Conservation (phyloP, 2,329 filamentous ascomycete species). For the Orbilia oligospora region DNA sequence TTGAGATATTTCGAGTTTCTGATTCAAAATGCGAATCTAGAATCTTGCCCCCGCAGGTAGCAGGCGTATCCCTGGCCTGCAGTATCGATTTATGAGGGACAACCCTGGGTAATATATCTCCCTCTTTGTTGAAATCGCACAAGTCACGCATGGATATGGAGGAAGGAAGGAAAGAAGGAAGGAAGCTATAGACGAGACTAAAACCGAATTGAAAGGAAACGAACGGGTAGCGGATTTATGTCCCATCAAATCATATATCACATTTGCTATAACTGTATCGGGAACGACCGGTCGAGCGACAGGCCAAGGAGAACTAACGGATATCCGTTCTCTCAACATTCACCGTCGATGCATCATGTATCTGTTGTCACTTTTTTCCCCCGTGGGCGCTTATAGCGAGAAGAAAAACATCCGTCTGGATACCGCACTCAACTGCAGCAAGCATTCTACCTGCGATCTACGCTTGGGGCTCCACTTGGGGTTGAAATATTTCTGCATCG, state of each 20-base stretch:
- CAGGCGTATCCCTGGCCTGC: conserved; percentile 1
- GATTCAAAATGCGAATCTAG: conserved; percentile 32
- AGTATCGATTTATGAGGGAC: conserved; percentile 4
- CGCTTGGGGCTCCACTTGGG: conserved; percentile 3
- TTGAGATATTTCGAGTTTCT: conserved; percentile 19
- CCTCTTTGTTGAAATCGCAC: conserved; percentile 9
- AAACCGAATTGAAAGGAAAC: conserved; percentile 13
- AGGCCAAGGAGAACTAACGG: background rate
- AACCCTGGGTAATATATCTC: conserved; percentile 32
- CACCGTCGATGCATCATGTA: background rate
- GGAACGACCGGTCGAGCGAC: conserved; percentile 19
- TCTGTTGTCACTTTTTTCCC: conserved; percentile 1
- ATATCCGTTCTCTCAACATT: conserved; percentile 11
- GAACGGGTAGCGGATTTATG: conserved; percentile 21
- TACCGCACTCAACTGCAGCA: conserved; percentile 10
- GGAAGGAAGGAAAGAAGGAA: no score
- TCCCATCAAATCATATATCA: conserved; percentile 24
- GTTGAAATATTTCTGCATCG: background rate
- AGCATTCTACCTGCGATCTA: conserved; percentile 4
- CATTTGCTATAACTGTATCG: conserved; percentile 20
- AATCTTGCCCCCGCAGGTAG: conserved; percentile 6
- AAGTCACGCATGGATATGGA: conserved; percentile 16
- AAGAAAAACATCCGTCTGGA: conserved; percentile 4
- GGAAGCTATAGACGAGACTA: background rate
- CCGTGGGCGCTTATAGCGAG: background rate